phyloP scores from a whole-genome alignment of 2,329 filamentous ascomycete genomes.

The Pezicula rhizophila region DNA sequence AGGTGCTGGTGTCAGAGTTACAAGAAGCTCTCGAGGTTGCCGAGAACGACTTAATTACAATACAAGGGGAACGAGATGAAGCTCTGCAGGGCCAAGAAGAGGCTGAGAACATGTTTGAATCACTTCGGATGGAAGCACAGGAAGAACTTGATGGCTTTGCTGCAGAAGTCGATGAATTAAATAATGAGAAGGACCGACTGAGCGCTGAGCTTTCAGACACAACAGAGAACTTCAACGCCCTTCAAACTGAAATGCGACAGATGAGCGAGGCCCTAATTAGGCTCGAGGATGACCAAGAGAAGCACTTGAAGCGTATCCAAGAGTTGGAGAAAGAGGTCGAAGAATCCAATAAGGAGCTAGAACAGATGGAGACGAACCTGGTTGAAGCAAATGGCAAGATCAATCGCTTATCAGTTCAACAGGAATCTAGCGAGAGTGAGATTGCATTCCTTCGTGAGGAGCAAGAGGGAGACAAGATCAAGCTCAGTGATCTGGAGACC shows the following conservation, averaged over 20 bases:
- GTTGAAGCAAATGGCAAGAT: slow-evolving; percentile 82
- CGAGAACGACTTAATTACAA: slow-evolving; percentile 70
- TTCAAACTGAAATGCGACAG: slow-evolving; percentile 89
- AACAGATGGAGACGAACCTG: slow-evolving; percentile 77
- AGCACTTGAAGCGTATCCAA: slow-evolving; percentile 71
- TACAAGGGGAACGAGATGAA: slow-evolving; percentile 83
- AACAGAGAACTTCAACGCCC: slow-evolving; percentile 80
- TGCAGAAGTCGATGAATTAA: slow-evolving; percentile 65
- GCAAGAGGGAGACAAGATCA: slow-evolving; percentile 96
- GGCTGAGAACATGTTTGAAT: slow-evolving; percentile 53
- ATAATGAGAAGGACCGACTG: slow-evolving; percentile 63
- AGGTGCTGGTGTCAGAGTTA: slow-evolving; percentile 53
- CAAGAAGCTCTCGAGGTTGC: slow-evolving; percentile 77
- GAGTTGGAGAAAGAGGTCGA: slow-evolving; percentile 76
- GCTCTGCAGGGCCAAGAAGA: slow-evolving; percentile 60
- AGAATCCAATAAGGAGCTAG: slow-evolving; percentile 80
- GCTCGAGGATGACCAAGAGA: slow-evolving; percentile 83
- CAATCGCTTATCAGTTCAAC: slow-evolving; percentile 80
- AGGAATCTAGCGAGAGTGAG: slow-evolving; percentile 87
- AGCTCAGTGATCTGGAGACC: slow-evolving; percentile 88
- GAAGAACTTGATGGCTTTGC: slow-evolving; percentile 63
- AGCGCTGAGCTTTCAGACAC: slow-evolving; percentile 68
- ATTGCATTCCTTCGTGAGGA: slow-evolving; percentile 94
- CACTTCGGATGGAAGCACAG: slow-evolving; percentile 56
- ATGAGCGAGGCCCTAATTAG: slow-evolving; percentile 82